Conservation (phyloP, 192 early-diverging fungal genomes). For the Linnemannia exigua region DNA sequence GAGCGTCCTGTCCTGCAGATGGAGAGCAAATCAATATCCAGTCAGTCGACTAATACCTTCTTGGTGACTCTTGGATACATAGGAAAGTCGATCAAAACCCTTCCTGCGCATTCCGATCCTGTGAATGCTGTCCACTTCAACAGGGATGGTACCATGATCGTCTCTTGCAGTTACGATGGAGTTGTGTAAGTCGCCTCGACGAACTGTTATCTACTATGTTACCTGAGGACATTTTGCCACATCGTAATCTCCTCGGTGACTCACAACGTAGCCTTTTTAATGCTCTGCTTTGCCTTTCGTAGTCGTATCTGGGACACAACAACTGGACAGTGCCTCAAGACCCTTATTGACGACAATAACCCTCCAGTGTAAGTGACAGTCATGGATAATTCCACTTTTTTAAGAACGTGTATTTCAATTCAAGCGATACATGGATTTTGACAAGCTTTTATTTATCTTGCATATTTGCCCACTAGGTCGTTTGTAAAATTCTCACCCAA, state of each 20-base stretch:
- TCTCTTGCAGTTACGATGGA: conserved; percentile 95
- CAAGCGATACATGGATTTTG: not conserved
- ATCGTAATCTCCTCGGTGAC: not conserved
- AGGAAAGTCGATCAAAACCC: conserved; percentile 90
- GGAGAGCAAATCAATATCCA: not conserved
- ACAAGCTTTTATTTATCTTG: no score
- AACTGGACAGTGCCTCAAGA: conserved; percentile 98
- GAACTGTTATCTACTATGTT: not conserved
- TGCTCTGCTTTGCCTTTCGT: not conserved
- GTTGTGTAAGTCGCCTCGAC: conserved; percentile 78
- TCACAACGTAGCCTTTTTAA: conserved; percentile 10
- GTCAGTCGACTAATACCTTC: not conserved
- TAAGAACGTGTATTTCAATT: not conserved
- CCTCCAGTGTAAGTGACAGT: conserved; percentile 84
- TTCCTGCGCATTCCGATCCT: conserved; percentile 97
- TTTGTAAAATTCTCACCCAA: conserved; percentile 99
- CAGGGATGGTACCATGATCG: conserved; percentile 96
- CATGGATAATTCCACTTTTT: not conserved
- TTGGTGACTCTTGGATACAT: not conserved
- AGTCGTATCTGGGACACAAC: conserved; percentile 99
- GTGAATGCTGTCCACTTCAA: conserved; percentile 97
- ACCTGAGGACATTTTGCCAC: not conserved
- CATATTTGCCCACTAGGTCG: conserved; percentile 61
- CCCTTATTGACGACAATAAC: conserved; percentile 95
- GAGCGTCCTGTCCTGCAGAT: not conserved